phyloP scores from a whole-genome alignment of 192 early-diverging fungal species.

The Tieghemiomyces parasiticus region DNA sequence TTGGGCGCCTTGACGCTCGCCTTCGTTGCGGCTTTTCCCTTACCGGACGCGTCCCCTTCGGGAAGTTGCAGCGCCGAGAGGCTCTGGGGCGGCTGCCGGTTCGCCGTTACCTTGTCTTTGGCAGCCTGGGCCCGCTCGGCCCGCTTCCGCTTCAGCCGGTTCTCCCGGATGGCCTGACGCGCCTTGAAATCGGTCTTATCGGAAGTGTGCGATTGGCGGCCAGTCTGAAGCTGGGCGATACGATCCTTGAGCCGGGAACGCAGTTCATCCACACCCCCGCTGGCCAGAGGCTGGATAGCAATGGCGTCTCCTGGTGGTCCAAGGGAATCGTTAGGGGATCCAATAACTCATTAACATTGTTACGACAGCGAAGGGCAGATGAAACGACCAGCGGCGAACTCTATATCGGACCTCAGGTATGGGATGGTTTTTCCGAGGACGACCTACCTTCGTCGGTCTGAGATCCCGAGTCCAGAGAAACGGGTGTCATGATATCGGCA shows the following conservation, averaged over 20 bases:
- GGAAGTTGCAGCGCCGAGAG: constrained; percentile 17
- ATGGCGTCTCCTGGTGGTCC: neutral
- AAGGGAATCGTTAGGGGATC: neutral
- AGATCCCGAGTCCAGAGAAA: no score
- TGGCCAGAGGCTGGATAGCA: constrained; percentile 20
- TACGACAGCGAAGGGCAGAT: neutral
- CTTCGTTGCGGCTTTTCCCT: neutral
- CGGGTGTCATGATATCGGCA: no score
- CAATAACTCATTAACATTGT: constrained; percentile 12
- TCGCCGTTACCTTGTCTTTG: constrained; percentile 24
- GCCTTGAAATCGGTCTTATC: constrained; percentile 32
- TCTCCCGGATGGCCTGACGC: constrained; percentile 62
- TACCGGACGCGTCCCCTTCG: constrained; percentile 17
- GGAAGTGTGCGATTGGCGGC: constrained; percentile 42
- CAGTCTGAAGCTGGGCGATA: constrained; percentile 40
- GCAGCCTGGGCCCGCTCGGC: constrained; percentile 36
- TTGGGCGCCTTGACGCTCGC: constrained; percentile 3
- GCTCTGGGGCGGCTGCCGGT: constrained; percentile 17
- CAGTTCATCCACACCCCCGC: constrained; percentile 38
- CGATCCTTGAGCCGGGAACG: constrained; percentile 42
- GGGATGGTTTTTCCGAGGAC: no score
- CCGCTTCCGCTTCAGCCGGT: constrained; percentile 54
- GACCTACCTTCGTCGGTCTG: no score
- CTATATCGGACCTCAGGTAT: neutral
- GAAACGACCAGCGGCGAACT: neutral